phyloP scores from a whole-genome alignment of 2,329 filamentous ascomycete genomes.

The Fusarium robinianum region DNA sequence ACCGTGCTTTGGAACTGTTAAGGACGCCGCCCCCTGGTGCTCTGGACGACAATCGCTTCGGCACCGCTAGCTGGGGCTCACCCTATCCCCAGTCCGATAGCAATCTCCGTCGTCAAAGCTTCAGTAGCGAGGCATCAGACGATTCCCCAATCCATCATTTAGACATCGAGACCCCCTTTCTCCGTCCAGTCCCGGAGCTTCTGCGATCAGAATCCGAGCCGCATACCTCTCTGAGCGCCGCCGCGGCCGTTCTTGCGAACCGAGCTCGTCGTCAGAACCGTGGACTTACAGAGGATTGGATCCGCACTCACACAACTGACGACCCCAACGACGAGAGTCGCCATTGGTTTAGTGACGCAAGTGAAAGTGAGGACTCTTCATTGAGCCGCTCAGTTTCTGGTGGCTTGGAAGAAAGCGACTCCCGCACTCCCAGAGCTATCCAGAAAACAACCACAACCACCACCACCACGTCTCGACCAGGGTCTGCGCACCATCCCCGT shows the following conservation, averaged over 20 bases:
- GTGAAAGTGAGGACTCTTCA: conserved; percentile 76
- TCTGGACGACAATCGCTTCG: conserved; percentile 51
- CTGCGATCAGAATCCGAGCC: conserved; percentile 39
- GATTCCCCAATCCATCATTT: conserved; percentile 65
- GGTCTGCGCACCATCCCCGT: conserved; percentile 49
- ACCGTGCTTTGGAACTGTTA: conserved; percentile 58
- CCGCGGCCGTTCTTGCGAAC: conserved; percentile 66
- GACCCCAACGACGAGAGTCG: conserved; percentile 68
- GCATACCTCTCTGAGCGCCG: conserved; percentile 51
- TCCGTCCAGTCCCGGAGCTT: conserved; percentile 59
- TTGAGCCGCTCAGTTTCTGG: conserved; percentile 66
- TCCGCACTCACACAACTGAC: conserved; percentile 78
- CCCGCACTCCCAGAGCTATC: conserved; percentile 53
- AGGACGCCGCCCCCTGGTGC: conserved; percentile 53
- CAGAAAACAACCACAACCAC: conserved; percentile 28
- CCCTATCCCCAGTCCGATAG: conserved; percentile 74
- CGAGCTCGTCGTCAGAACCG: conserved; percentile 61
- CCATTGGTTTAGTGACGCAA: conserved; percentile 79
- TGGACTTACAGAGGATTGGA: conserved; percentile 82
- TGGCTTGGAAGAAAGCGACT: conserved; percentile 55
- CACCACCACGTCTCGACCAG: conserved; percentile 33
- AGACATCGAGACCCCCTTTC: conserved; percentile 64
- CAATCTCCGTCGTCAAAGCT: conserved; percentile 55
- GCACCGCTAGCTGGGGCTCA: conserved; percentile 88
- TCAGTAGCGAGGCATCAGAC: conserved; percentile 63